phyloP scores from a whole-genome alignment of 2,329 filamentous ascomycete genomes.

The Venturia effusa region DNA sequence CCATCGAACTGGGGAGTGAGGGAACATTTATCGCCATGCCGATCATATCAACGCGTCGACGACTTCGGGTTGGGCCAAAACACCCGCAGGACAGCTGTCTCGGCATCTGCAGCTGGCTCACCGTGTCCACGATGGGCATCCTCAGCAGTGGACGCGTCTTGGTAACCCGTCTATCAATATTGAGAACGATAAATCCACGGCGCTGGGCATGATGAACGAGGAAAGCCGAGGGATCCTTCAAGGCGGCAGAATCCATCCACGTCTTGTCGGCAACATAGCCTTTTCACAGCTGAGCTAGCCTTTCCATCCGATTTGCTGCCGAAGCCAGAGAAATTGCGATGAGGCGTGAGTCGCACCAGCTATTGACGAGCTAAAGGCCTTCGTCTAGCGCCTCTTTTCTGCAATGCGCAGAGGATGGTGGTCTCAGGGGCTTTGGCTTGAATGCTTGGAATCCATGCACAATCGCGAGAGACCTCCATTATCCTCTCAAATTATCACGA shows the following conservation, averaged over 20 bases:
- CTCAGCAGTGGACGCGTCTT: no score
- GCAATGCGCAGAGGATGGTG: background rate
- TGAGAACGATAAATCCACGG: no score
- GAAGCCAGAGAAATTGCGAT: background rate
- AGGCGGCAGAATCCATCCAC: background rate
- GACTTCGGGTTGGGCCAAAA: no score
- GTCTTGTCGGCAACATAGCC: background rate
- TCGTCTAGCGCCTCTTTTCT: background rate
- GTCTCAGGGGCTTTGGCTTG: background rate
- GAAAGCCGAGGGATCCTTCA: no score
- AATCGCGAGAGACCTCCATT: background rate
- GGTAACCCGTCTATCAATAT: no score
- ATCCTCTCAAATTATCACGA: background rate
- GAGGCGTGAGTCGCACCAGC: background rate
- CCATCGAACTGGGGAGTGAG: no score
- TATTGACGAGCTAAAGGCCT: background rate
- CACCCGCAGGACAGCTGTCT: no score
- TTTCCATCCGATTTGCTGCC: background rate
- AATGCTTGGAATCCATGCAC: background rate
- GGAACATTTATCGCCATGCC: no score
- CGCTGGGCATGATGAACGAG: no score
- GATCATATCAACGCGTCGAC: no score
- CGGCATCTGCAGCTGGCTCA: no score
- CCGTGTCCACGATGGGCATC: no score
- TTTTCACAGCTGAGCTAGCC: background rate